phyloP scores from a whole-genome alignment of 2,329 filamentous ascomycete species.

The Fusarium multiceps region DNA sequence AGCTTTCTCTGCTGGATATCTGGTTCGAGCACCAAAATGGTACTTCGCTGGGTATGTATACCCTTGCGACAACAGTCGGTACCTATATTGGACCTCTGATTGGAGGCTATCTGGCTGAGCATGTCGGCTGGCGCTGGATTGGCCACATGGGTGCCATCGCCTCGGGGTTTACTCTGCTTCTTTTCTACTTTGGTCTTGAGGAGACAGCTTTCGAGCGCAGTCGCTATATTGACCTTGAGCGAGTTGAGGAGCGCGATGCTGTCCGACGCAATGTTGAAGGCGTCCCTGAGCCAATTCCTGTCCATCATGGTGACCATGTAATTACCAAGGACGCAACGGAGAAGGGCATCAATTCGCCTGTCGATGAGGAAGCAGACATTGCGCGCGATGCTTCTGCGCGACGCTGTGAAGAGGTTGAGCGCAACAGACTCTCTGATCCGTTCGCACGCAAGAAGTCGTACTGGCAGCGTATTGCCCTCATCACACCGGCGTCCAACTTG shows the following conservation, averaged over 20 bases:
- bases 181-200: constrained; percentile 64
- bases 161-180: constrained; percentile 57
- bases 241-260: constrained; percentile 10
- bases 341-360: constrained; percentile 7
- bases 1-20: constrained; percentile 67
- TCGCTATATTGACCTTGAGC: constrained; percentile 48
- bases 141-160: constrained; percentile 63
- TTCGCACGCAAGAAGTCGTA: constrained; percentile 59
- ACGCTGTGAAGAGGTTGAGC: constrained; percentile 30
- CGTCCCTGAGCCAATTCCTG: constrained; percentile 5
- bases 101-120: constrained; percentile 61
- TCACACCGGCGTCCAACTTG: constrained; percentile 66
- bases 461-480: constrained; percentile 64
- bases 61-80: constrained; percentile 65
- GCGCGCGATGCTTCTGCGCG: constrained; percentile 28
- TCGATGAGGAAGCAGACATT: constrained; percentile 21
- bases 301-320: not conserved
- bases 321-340: constrained; percentile 9
- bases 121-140: constrained; percentile 67
- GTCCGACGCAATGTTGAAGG: constrained; percentile 31
- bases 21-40: constrained; percentile 69
- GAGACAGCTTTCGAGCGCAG: constrained; percentile 63
- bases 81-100: constrained; percentile 67
- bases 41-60: constrained; percentile 64
- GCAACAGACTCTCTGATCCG: constrained; percentile 37